Evolutionary conservation across 1,139 yeast species (phyloP).

Genomic region (Meyerozyma smithsonii): DNA sequence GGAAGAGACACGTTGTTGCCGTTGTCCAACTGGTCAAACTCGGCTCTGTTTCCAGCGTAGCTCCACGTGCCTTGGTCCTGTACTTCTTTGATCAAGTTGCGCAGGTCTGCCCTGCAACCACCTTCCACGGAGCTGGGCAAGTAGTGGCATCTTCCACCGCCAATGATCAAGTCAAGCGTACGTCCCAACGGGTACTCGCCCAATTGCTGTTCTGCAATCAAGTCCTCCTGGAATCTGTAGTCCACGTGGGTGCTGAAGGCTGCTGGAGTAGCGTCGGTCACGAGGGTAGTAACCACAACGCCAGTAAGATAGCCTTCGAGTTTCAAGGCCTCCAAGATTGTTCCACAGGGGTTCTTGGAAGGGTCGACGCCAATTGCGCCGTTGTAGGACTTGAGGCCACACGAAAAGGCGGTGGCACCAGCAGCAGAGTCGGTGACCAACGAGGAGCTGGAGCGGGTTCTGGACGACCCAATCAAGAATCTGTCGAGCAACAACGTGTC

Average conservation of each 20-base stretch:
- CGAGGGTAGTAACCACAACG: conserved; percentile 24
- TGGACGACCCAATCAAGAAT: conserved; percentile 20
- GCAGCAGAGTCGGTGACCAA: conserved; percentile 27
- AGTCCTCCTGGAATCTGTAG: conserved; percentile 22
- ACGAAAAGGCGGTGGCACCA: conserved; percentile 25
- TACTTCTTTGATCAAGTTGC: conserved; percentile 23
- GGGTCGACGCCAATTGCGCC: conserved; percentile 25
- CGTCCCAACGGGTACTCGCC: conserved; percentile 22
- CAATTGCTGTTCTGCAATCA: conserved; percentile 25
- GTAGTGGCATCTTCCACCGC: conserved; percentile 26
- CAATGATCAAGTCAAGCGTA: conserved; percentile 24
- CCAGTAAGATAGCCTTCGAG: conserved; percentile 23
- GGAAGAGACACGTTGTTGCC: conserved; percentile 22
- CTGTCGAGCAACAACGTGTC: conserved; percentile 19
- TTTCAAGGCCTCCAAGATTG: conserved; percentile 24
- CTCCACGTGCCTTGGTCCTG: conserved; percentile 15
- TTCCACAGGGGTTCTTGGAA: conserved; percentile 20
- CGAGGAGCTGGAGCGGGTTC: conserved; percentile 20
- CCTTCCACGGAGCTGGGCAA: conserved; percentile 15
- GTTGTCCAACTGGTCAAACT: conserved; percentile 16
- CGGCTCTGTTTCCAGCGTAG: conserved; percentile 20
- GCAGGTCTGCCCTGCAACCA: conserved; percentile 20
- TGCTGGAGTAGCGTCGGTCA: conserved; percentile 24
- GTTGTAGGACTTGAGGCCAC: conserved; percentile 23
- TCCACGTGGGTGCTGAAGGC: conserved; percentile 23